phyloP scores from a whole-genome alignment of 805 yeast species.

The Candida vaughaniae region DNA sequence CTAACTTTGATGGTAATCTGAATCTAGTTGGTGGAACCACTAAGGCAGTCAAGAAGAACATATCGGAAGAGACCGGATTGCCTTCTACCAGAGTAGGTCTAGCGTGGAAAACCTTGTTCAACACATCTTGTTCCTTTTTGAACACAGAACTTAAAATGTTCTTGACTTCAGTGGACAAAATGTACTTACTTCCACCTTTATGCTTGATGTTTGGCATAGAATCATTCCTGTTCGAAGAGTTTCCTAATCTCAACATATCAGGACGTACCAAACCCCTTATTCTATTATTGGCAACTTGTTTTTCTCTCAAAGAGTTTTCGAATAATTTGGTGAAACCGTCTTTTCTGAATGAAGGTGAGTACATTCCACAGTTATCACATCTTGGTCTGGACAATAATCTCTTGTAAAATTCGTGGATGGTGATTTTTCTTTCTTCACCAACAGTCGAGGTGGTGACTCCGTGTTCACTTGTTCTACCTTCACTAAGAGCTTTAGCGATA shows the following conservation, averaged over 20 bases:
- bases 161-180: constrained; percentile 83
- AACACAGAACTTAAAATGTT: constrained; percentile 76
- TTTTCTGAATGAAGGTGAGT: constrained; percentile 88
- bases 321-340: constrained; percentile 93
- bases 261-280: constrained; percentile 76
- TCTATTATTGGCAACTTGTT: constrained; percentile 78
- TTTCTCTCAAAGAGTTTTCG: constrained; percentile 80
- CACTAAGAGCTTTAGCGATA: constrained; percentile 70
- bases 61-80: constrained; percentile 57
- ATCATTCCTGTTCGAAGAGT: constrained; percentile 13
- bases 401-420: constrained; percentile 73
- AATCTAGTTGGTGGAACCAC: constrained; percentile 97
- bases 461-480: constrained; percentile 63
- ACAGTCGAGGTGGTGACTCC: constrained; percentile 85
- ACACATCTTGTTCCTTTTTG: constrained; percentile 63
- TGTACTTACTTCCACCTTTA: constrained; percentile 76
- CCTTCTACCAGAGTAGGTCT: constrained; percentile 56
- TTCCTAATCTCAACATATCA: constrained; percentile 50
- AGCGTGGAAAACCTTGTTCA: constrained; percentile 77
- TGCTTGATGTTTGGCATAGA: constrained; percentile 54
- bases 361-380: constrained; percentile 97
- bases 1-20: constrained; percentile 93
- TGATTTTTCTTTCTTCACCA: constrained; percentile 77
- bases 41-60: constrained; percentile 84
- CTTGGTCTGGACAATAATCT: constrained; percentile 72